Conservation (phyloP, 2,329 filamentous ascomycete genomes). For the Pestalotiopsis sp. region DNA sequence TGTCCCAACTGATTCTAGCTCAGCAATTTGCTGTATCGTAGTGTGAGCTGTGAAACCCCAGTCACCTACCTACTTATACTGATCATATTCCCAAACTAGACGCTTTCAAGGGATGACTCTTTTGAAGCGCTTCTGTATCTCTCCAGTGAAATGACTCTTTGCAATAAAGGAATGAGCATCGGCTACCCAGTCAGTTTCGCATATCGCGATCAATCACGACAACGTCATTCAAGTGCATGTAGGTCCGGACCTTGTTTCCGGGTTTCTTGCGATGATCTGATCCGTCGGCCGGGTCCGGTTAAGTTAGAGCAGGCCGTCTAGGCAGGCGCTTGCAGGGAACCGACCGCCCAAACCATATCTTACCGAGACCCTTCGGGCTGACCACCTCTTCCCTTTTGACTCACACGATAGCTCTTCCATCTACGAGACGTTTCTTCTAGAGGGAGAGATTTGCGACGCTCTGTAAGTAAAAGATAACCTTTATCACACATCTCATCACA, state of each 20-base stretch:
- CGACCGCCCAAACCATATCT: neutral
- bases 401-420: neutral
- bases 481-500: neutral
- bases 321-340: neutral
- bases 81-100: no score
- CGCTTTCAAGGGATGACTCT: no score
- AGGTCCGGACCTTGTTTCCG: neutral
- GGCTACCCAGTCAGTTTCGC: neutral
- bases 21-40: no score
- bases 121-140: no score
- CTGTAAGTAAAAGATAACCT: constrained; percentile 6
- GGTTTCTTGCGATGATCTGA: neutral
- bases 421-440: neutral
- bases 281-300: neutral
- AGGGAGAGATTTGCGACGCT: neutral
- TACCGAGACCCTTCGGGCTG: neutral
- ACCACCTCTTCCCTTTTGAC: neutral
- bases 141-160: no score
- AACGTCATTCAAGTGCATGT: neutral
- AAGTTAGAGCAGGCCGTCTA: neutral
- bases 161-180: no score
- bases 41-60: no score
- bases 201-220: neutral
- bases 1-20: no score
- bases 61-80: no score